Evolutionary conservation across 352 stramenopile genomes (phyloP), one percentile per base, ranked within the genome.

Genomic region (Phytophthora pluvialis): DNA sequence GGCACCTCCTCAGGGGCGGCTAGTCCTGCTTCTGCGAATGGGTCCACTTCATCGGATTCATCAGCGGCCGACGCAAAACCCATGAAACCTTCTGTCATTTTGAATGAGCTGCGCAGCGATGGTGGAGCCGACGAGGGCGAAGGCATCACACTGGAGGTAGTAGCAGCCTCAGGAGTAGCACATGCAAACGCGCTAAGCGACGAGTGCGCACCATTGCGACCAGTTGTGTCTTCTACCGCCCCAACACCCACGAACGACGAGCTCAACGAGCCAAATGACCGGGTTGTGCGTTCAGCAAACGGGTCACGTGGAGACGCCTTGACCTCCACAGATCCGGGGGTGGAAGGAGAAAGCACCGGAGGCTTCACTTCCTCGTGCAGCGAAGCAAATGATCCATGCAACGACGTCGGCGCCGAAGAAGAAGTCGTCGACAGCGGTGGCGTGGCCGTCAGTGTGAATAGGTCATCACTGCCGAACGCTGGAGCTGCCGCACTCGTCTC

Each of bases 351-450:
- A 48, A 45, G 21, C 15, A 51, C 10, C 1, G 55, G 35, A 29
- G 51, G 33, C 16, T 65, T 65, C 8, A 38, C 29, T 7, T 66
- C 65, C 16, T 75, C 66, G 38, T 78, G 57, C 15, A 72, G 21
- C 49, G 61, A 74, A 40, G 55, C 60, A 35, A 78, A 80, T 10
- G 72, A 83, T 35, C 68, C 54, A 55, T 56, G 62, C n/a, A 78
- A 44, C 21, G 75, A 80, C 33, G 36, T 64, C 0, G 70, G 60
- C 4, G 66, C 56, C 7, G 70, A 76, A 6, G 64, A 74, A 13
- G 64, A 68, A 12, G 60, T 58, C 13, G 60, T 43, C 4, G 54
- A 65, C 4, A 60, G 40, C 13, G 59, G 39, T 12, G 45, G 40
- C 15, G 44, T 64, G 10, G 44, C 26, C 46, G 65, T 60, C 46